phyloP scores from a whole-genome alignment of 2,329 filamentous ascomycete species.

The Colletotrichum graminicola region DNA sequence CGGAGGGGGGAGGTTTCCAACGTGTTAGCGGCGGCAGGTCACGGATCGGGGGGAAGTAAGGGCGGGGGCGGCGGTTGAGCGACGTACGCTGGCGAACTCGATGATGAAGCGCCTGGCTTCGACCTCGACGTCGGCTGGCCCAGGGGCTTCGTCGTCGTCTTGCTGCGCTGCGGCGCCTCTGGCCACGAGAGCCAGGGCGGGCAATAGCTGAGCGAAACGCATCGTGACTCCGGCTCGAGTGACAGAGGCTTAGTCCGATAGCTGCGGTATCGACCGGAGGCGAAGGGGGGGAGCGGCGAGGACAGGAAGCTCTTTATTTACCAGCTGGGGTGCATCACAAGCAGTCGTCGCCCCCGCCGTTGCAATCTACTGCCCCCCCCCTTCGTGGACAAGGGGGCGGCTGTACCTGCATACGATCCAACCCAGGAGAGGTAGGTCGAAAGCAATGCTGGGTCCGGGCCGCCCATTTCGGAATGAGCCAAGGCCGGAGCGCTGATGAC shows the following conservation, averaged over 20 bases:
- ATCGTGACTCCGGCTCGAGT: conserved; percentile 1
- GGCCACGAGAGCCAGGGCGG: conserved; percentile 11
- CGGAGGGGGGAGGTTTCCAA: too few relatives aligned
- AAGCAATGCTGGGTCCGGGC: background rate
- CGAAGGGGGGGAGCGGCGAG: background rate
- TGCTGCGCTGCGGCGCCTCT: conserved; percentile 3
- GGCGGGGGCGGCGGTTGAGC: too few relatives aligned
- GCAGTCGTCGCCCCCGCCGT: conserved; percentile 6
- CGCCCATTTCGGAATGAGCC: conserved; percentile 14
- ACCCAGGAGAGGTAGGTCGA: conserved; percentile 35
- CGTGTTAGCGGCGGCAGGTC: background rate
- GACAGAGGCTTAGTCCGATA: too few relatives aligned
- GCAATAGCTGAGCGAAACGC: conserved; percentile 9
- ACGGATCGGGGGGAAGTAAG: background rate
- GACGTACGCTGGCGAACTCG: conserved; percentile 30
- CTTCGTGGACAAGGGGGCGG: background rate
- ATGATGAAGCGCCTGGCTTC: conserved; percentile 39
- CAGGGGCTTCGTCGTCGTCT: background rate
- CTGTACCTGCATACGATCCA: conserved; percentile 27
- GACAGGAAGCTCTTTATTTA: background rate
- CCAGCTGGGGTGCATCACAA: background rate
- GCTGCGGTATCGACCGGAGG: background rate
- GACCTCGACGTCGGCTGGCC: background rate
- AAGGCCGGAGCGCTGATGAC: background rate
- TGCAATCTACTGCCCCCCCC: conserved; percentile 18